Evolutionary conservation across 345 rosid species (phyloP).

Genomic region (Eucalyptus curtisii): DNA sequence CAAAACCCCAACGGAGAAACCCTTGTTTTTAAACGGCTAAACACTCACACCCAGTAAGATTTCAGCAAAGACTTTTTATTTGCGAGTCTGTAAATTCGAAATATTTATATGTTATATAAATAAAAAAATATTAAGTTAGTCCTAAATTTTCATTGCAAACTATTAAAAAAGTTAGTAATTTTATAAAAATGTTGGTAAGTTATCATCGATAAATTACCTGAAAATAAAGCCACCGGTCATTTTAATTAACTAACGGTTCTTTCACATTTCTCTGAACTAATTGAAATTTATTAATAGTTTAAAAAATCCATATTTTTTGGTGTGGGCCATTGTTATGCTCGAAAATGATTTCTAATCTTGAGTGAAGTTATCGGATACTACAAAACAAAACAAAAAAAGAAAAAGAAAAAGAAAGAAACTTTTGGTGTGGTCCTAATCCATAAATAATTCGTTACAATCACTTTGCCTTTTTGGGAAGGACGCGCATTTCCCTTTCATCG

Average conservation of each 20-base stretch:
- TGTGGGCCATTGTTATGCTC: not conserved
- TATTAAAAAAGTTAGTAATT: not conserved
- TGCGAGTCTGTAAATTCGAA: too few relatives aligned
- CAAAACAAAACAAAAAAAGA: too few relatives aligned
- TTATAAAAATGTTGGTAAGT: not conserved
- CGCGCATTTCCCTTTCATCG: not conserved
- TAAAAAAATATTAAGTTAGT: not conserved
- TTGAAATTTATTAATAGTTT: not conserved
- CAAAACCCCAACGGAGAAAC: not conserved
- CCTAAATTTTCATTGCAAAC: not conserved
- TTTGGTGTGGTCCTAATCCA: not conserved
- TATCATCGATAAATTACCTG: not conserved
- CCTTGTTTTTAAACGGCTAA: not conserved
- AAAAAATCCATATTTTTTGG: not conserved
- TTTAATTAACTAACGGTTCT: not conserved
- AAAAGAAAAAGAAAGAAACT: too few relatives aligned
- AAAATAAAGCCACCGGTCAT: not conserved
- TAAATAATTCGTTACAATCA: not conserved
- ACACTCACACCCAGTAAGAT: not conserved
- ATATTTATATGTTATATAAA: not conserved
- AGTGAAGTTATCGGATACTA: not conserved
- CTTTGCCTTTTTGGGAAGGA: not conserved
- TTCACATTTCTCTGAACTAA: not conserved
- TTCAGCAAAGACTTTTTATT: too few relatives aligned
- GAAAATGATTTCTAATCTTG: not conserved